Evolutionary conservation across 2,329 filamentous ascomycete species (phyloP), one percentile per base, ranked within the genome.

Genomic region (Aaosphaeria pasadenensis): DNA sequence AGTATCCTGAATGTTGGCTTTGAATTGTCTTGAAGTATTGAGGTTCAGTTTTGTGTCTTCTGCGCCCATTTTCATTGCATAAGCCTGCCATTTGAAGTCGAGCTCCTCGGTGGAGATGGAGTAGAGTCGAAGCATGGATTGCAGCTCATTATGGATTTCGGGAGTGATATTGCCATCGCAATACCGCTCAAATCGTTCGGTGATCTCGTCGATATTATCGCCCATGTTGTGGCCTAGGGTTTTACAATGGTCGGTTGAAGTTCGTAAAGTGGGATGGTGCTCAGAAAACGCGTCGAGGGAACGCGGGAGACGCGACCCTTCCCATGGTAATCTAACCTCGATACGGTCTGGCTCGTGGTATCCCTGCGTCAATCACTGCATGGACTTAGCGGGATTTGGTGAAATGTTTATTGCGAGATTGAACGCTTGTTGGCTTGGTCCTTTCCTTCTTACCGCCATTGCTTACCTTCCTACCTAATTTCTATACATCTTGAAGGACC

Each of bases 61-160:
- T 42, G 83, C 76, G 28, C 91, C 89, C 85, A 97, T 91, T 72
- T 92, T 95, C 67, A 99, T 87, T 71, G 88, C 91, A 77, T 96
- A 97, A 0, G 91, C 92, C 71, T 99, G 94, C 94, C 94, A 99
- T 79, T 97, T 97, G 83, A 90, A 96, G 72, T 90, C 96, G 29
- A 97, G 78, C 67, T 97, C 94, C 69, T 97, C 86, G 32, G 85
- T 79, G 11, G 85, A 83, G 51, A 97, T 81, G 42, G 84, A 84
- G 72, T 96, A 89, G 51, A 97, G 78, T 46, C 86, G 85, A 74
- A 94, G 81, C 67, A 96, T 95, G 49, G 90, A 95, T 66, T 87
- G 81, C 57, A 99, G 77, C 73, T 96, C 91, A 45, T 80, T 76
- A 55, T 90, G 75, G 48, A 97, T 82, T 69, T 97, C 92, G 54